phyloP scores from a whole-genome alignment of 2,329 filamentous ascomycete species.

The Aspergillus luchuensis region DNA sequence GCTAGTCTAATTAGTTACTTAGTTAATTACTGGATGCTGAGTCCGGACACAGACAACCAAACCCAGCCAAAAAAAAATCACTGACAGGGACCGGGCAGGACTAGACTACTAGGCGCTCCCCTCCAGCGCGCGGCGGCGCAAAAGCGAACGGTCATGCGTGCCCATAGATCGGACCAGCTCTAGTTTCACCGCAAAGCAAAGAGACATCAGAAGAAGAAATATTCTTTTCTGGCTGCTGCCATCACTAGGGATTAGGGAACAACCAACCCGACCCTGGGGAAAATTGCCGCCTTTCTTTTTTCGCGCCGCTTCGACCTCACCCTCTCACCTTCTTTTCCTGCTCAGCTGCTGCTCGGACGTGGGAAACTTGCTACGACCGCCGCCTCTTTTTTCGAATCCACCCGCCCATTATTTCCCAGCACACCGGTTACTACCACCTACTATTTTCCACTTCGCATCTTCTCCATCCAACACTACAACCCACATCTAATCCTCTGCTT shows the following conservation, averaged over 20 bases:
- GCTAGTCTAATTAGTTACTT: not conserved
- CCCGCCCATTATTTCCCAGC: not conserved
- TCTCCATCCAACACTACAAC: conserved; percentile 15
- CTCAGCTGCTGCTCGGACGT: not conserved
- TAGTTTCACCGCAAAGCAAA: conserved; percentile 25
- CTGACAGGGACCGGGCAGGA: conserved; percentile 11
- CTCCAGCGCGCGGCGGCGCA: conserved; percentile 24
- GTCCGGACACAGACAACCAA: conserved; percentile 12
- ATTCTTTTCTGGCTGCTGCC: conserved; percentile 9
- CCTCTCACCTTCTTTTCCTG: not conserved
- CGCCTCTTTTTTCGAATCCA: not conserved
- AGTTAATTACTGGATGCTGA: not conserved
- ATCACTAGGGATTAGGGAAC: not conserved
- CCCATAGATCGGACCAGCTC: conserved; percentile 29
- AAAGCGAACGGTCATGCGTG: conserved; percentile 35
- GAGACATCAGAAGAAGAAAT: conserved; percentile 17
- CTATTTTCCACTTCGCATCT: conserved; percentile 15
- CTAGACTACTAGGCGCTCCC: conserved; percentile 29
- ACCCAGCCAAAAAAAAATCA: not conserved
- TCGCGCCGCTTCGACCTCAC: conserved; percentile 9
- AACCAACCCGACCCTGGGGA: conserved; percentile 6
- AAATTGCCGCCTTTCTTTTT: conserved; percentile 13
- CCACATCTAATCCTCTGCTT: conserved; percentile 15
- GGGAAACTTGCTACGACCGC: not conserved
- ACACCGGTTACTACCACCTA: conserved; percentile 7